phyloP scores from a whole-genome alignment of 2,329 filamentous ascomycete species.

The Colletotrichum endophyticum region DNA sequence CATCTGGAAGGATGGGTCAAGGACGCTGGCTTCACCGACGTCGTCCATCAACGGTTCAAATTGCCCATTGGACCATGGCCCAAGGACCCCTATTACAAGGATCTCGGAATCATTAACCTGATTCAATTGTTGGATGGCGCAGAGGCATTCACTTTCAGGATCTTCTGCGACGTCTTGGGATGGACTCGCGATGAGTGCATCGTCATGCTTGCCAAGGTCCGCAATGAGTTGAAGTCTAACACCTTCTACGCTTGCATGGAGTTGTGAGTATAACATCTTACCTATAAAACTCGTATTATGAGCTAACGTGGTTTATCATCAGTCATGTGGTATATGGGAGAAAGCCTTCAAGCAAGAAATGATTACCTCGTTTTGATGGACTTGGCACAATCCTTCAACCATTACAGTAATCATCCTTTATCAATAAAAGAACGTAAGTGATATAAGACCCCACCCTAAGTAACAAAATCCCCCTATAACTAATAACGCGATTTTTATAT shows the following conservation, averaged over 20 bases:
- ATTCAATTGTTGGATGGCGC: conserved; percentile 21
- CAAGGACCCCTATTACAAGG: conserved; percentile 31
- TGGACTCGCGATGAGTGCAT: conserved; percentile 30
- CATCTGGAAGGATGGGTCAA: conserved; percentile 33
- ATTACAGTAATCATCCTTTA: too few relatives aligned
- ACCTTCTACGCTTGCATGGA: conserved; percentile 28
- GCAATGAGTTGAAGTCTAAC: conserved; percentile 31
- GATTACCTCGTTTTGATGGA: background rate
- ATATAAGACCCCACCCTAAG: too few relatives aligned
- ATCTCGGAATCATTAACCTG: conserved; percentile 29
- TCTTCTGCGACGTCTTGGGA: conserved; percentile 31
- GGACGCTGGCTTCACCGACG: conserved; percentile 41
- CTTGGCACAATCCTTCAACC: too few relatives aligned
- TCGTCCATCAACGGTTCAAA: conserved; percentile 33
- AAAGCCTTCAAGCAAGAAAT: background rate
- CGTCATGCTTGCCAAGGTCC: conserved; percentile 29
- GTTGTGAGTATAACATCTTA: conserved; percentile 8
- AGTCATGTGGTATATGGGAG: background rate
- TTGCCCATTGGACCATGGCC: conserved; percentile 42
- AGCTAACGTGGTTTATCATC: rapidly evolving
- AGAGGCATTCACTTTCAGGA: conserved; percentile 25
- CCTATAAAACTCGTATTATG: rapidly evolving
- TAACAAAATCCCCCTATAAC: too few relatives aligned
- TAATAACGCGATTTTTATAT: too few relatives aligned
- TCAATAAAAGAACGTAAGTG: background rate